Percentiles rank a stretch among this genome's conserved stretches.
These are phyloP conservation scores for Elsinoe perseae DNA, from an alignment of 2,329 filamentous ascomycete species.

Conservation along the genomic window DNA sequence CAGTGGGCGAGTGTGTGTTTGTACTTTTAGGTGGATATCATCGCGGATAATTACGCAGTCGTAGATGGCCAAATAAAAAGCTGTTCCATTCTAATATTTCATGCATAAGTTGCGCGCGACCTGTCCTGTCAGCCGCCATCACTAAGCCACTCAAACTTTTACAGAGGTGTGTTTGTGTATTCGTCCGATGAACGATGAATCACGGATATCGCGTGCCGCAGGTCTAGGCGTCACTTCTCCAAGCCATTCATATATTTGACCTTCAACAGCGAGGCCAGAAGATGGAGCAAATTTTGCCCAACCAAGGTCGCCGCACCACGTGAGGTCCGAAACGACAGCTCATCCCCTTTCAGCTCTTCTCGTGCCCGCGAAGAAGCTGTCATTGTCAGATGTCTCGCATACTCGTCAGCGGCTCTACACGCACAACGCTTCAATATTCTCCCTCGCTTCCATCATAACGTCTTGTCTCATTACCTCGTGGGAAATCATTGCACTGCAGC, in stretches of 20 bases:
- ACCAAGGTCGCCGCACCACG: background rate
- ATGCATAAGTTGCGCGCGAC: too few relatives aligned
- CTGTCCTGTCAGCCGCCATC: too few relatives aligned
- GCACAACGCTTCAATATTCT: too few relatives aligned
- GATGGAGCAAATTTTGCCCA: background rate
- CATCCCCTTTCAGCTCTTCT: background rate
- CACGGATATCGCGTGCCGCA: background rate
- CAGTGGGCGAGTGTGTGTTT: background rate
- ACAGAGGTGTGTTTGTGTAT: too few relatives aligned
- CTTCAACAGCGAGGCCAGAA: background rate
- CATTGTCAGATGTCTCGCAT: background rate
- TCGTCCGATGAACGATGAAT: background rate
- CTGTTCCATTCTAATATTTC: constrained; percentile 1
- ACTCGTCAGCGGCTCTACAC: background rate
- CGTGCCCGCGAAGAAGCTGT: background rate
- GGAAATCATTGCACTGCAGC: too few relatives aligned
- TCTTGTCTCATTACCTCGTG: too few relatives aligned
- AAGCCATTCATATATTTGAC: constrained; percentile 1
- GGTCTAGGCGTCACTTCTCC: background rate
- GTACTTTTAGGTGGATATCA: constrained; percentile 13
- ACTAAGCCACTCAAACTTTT: too few relatives aligned
- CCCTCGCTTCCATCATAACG: too few relatives aligned
- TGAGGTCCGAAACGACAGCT: background rate
- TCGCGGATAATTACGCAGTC: background rate
- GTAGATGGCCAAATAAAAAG: constrained; percentile 6